A percentile compares a stretch with the other conserved stretches of the same genome.
These are phyloP conservation scores for Oemleria cerasiformis DNA, from an alignment of 306 rosid species.

Conservation along the genomic window DNA sequence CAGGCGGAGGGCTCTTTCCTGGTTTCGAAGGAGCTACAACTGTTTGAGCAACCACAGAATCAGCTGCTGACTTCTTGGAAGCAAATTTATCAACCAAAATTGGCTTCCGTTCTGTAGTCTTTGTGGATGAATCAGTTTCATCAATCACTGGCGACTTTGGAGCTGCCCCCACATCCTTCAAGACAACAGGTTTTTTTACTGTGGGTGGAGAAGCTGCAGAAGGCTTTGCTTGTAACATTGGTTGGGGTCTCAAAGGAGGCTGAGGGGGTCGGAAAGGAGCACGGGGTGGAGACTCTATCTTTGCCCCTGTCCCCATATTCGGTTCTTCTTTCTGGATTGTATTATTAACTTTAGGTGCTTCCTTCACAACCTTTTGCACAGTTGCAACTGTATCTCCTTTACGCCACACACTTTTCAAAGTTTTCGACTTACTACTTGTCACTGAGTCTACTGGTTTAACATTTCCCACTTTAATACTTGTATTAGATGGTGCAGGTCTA, in stretches of 20 bases:
- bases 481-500: conserved; percentile 38
- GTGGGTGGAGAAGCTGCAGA: conserved; percentile 50
- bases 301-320: conserved; percentile 31
- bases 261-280: conserved; percentile 40
- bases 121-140: conserved; percentile 32
- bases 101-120: conserved; percentile 67
- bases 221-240: conserved; percentile 67
- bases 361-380: conserved; percentile 64
- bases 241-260: conserved; percentile 60
- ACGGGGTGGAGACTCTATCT: conserved; percentile 38
- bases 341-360: conserved; percentile 43
- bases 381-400: conserved; percentile 78
- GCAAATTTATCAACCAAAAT: conserved; percentile 93
- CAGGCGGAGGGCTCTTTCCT: conserved; percentile 65
- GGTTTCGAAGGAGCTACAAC: conserved; percentile 78
- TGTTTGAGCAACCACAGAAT: conserved; percentile 61
- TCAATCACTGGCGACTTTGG: conserved; percentile 20
- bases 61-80: conserved; percentile 64
- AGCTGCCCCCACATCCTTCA: conserved; percentile 78
- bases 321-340: conserved; percentile 36
- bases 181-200: conserved; percentile 59
- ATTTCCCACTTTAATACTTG: conserved; percentile 29
- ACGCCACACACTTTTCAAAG: conserved; percentile 92
- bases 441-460: conserved; percentile 24
- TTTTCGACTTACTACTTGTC: conserved; percentile 48